Conservation (phyloP, 2,329 filamentous ascomycete genomes). For the Aspergillus cejpii region DNA sequence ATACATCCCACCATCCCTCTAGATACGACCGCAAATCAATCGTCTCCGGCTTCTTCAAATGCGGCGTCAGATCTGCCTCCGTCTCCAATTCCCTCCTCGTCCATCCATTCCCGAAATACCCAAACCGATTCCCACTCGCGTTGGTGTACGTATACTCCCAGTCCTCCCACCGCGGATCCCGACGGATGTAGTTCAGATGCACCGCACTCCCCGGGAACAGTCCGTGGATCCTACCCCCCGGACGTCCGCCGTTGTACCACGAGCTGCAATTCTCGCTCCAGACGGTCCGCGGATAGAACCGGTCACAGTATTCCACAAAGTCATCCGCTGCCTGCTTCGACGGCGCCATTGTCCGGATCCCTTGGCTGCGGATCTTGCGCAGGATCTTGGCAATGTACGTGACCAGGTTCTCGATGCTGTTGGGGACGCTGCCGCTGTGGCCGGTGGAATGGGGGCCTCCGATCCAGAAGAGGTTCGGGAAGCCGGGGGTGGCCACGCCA, state of each 20-base stretch:
- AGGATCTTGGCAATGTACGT: slow-evolving; percentile 61
- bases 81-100: slow-evolving; percentile 53
- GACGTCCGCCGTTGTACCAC: slow-evolving; percentile 63
- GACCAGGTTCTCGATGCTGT: slow-evolving; percentile 59
- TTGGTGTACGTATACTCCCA: slow-evolving; percentile 49
- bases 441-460: slow-evolving; percentile 56
- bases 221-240: slow-evolving; percentile 59
- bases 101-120: slow-evolving; percentile 62
- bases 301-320: slow-evolving; percentile 40
- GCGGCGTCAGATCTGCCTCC: slow-evolving; percentile 56
- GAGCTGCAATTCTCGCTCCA: slow-evolving; percentile 55
- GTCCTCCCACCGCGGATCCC: slow-evolving; percentile 54
- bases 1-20: slow-evolving; percentile 60
- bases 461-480: slow-evolving; percentile 62
- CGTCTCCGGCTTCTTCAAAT: slow-evolving; percentile 52
- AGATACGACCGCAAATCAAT: slow-evolving; percentile 58
- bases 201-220: slow-evolving; percentile 63
- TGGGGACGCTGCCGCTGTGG: slow-evolving; percentile 59
- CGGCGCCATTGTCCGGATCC: slow-evolving; percentile 57
- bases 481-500: slow-evolving; percentile 56
- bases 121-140: slow-evolving; percentile 39
- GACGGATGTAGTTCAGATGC: slow-evolving; percentile 54
- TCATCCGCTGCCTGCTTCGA: slow-evolving; percentile 56
- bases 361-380: slow-evolving; percentile 59
- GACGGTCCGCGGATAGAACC: slow-evolving; percentile 48